Evolutionary conservation across 441 rosid species (phyloP), one percentile per base, ranked within the genome.

Genomic region (Sinapis alba): DNA sequence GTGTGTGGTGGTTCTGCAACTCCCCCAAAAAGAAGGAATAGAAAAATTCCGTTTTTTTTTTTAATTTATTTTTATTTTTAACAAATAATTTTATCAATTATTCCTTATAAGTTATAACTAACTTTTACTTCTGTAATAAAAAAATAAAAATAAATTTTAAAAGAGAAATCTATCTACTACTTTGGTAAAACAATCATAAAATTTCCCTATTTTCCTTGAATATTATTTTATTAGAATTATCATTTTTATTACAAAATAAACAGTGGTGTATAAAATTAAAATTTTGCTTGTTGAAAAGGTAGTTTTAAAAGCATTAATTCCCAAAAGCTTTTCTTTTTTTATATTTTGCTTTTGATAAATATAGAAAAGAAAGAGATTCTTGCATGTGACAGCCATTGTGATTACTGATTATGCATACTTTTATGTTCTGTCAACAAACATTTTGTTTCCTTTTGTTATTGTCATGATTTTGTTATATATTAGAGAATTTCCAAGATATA

Each of bases 1-100:
- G 62, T 71, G 73, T 72, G 81, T 78, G 81, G 81, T 78, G 79
- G 69, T 78, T 79, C 76, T 79, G 72, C 64, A 24, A 70, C 73
- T 74, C 64, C 79, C 79, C 45, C 12, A 59, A 68, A 73, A 57
- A 47, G 59, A 78, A 69, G 62, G 75, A 68, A 68, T 73, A 78
- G 56, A 63, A 69, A 62, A 45, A 11, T 58, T 71, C 80, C 32
- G 10, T 53, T 54, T 62, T 15, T 45, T 41, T 53, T 54, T 62
- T 15, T 45, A 12, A n/a, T 43, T 43, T 38, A 26, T 36, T 54
- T 36, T 24, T 15, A 0, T n/a, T 27, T 8, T 32, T 47, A 3
- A 21, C 16, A 28, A 47, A 23, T 2, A 26, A 36, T 43, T 9
- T 12, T 27, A 18, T 58, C 59, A 30, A 27, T 74, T 58, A 21